Base-by-base conservation (phyloP, 208 protist genomes). In the Trypanosoma rangeli region DNA sequence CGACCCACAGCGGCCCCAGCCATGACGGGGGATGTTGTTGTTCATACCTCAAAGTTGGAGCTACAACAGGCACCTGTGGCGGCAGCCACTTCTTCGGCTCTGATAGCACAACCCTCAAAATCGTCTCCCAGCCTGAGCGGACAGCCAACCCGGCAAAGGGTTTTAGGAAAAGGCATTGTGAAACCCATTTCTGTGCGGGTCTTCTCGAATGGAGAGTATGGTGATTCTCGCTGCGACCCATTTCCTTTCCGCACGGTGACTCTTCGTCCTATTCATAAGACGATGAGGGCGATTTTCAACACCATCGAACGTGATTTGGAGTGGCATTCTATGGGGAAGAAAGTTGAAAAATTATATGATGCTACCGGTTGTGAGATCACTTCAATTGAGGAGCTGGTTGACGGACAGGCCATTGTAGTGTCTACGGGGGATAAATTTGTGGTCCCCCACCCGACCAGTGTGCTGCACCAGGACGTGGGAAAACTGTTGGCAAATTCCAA, bases 191-290 rank as follows among this genome's bases (percentile, higher is more conserved):
- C 88, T 64, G 78, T 97, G 29, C 78, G 82, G 33, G 85, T 97
- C 24, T 97, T 89, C 73, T 86, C 89, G 61, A 97, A 97, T 75
- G 93, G 93, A 10, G 42, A 83, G 24, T 97, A 97, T 78, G 93
- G 90, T 48, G 86, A 90, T 64, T 26, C 73, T 79, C 70, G 56
- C 59, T 71, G 29, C 18, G 82, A 87, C 69, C 75, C 78, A 15
- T 73, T 86, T 60, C 74, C 73, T 3, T 93, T 85, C 65, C 78
- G 76, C 35, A 97, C 86, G 8, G 74, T 97, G 33, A 95, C 93
- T 12, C 79, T 97, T 42, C 84, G 93, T 3, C 82, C 87, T 10
- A 89, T 82, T 8, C 92, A 90, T 79, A 94, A 93, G 68, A 93
- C 88, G 20, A 73, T 97, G 29, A 63, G 37, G 16, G 70, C 90